Evolutionary conservation across 1,139 yeast genomes (phyloP).

Genomic region (Diutina siamensis): DNA sequence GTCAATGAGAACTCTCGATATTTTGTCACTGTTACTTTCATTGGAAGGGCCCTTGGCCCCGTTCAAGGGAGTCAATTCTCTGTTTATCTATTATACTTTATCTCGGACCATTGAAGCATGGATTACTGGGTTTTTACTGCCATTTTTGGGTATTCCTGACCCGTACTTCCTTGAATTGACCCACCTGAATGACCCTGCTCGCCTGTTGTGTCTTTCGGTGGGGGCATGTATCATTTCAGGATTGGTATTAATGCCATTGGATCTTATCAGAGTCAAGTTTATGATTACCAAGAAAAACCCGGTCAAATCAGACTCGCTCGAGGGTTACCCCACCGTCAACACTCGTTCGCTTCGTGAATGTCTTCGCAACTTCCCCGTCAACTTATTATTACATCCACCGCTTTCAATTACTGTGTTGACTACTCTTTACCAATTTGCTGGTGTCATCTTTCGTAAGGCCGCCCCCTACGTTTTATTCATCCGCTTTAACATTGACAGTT

Average conservation of each 20-base stretch:
- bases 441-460: slow-evolving; percentile 51
- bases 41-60: slow-evolving; percentile 79
- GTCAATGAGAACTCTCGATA: slow-evolving; percentile 59
- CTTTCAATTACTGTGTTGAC: slow-evolving; percentile 41
- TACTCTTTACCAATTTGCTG: slow-evolving; percentile 48
- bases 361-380: slow-evolving; percentile 24
- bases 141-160: slow-evolving; percentile 78
- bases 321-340: slow-evolving; percentile 15
- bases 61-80: slow-evolving; percentile 79
- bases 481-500: slow-evolving; percentile 56
- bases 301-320: slow-evolving; percentile 6
- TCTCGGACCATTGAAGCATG: slow-evolving; percentile 79
- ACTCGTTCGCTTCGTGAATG: slow-evolving; percentile 18
- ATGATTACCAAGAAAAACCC: slow-evolving; percentile 45
- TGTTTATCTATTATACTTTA: slow-evolving; percentile 68
- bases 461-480: slow-evolving; percentile 66
- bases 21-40: slow-evolving; percentile 55
- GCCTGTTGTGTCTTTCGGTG: slow-evolving; percentile 56
- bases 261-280: slow-evolving; percentile 65
- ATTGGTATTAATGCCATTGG: slow-evolving; percentile 70
- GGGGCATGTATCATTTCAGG: slow-evolving; percentile 68
- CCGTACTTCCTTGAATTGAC: slow-evolving; percentile 78
- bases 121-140: slow-evolving; percentile 80
- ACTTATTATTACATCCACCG: slow-evolving; percentile 45
- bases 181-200: slow-evolving; percentile 67